Evolutionary conservation across 306 rosid species (phyloP).

Genomic region (Hylodesmum podocarpum): DNA sequence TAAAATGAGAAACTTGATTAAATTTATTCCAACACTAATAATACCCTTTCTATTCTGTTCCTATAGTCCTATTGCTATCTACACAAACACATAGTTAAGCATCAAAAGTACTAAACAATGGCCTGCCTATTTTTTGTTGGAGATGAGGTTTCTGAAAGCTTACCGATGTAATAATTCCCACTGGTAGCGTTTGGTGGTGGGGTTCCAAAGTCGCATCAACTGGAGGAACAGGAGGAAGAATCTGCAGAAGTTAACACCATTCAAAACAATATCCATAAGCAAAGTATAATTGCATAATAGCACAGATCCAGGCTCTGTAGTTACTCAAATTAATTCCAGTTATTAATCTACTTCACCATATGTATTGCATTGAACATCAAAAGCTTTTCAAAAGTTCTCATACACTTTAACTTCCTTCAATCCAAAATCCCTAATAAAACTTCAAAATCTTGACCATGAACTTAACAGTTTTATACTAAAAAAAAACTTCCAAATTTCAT

Average conservation of each 20-base stretch:
- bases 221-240: constrained; percentile 69
- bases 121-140: neutral
- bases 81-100: neutral
- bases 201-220: constrained; percentile 64
- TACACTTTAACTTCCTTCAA: neutral
- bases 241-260: constrained; percentile 48
- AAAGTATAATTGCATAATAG: constrained; percentile 16
- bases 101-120: neutral
- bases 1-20: constrained; percentile 26
- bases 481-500: too few species aligned
- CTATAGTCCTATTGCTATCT: neutral
- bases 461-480: too few species aligned
- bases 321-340: neutral
- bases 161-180: constrained; percentile 84
- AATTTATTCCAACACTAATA: constrained; percentile 17
- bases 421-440: neutral
- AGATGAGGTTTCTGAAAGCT: constrained; percentile 30
- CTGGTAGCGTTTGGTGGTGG: constrained; percentile 68
- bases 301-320: neutral
- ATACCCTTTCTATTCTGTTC: neutral
- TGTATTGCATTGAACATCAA: neutral
- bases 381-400: neutral
- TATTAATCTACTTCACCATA: neutral
- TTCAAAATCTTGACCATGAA: too few species aligned
- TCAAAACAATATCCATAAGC: constrained; percentile 18